These are phyloP conservation scores for Acmispon strigosus DNA, from an alignment of 306 rosid species.

Conservation along the genomic window DNA sequence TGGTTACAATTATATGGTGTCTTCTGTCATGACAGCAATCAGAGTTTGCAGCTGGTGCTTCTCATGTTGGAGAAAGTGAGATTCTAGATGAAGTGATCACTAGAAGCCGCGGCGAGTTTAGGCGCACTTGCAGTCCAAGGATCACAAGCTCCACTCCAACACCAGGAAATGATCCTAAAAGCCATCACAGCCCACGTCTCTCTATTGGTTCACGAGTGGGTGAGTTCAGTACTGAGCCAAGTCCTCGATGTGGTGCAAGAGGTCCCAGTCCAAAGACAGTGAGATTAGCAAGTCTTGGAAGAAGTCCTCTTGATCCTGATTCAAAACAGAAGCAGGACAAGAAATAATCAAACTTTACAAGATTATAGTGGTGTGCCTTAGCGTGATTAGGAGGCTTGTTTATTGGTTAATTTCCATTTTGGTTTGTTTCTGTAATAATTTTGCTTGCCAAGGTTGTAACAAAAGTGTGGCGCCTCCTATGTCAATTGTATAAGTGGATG, in stretches of 20 bases:
- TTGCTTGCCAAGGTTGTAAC: slow-evolving; percentile 31
- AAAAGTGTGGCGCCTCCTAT: slow-evolving; percentile 19
- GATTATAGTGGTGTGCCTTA: slow-evolving; percentile 7
- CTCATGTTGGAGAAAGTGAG: slow-evolving; percentile 63
- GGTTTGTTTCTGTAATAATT: slow-evolving; percentile 6
- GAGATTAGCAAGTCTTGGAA: slow-evolving; percentile 49
- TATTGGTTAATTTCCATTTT: slow-evolving; percentile 18
- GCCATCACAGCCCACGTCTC: slow-evolving; percentile 45
- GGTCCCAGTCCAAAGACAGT: slow-evolving; percentile 52
- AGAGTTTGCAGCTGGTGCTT: slow-evolving; percentile 60
- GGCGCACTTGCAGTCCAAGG: slow-evolving; percentile 70
- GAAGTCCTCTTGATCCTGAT: slow-evolving; percentile 54
- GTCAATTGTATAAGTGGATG: slow-evolving; percentile 14
- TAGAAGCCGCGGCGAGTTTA: slow-evolving; percentile 92
- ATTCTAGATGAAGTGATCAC: slow-evolving; percentile 81
- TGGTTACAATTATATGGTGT: neutral
- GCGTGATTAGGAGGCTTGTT: slow-evolving; percentile 21
- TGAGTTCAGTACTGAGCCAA: slow-evolving; percentile 47
- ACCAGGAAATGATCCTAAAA: slow-evolving; percentile 39
- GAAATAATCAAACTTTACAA: slow-evolving; percentile 8
- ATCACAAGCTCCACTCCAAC: slow-evolving; percentile 76
- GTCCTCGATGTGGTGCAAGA: slow-evolving; percentile 65
- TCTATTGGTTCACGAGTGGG: slow-evolving; percentile 54
- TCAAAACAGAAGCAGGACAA: slow-evolving; percentile 31
- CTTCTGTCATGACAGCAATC: slow-evolving; percentile 51